phyloP scores from a whole-genome alignment of 164 flowering plant genomes.

The Kingdonia uniflora region DNA sequence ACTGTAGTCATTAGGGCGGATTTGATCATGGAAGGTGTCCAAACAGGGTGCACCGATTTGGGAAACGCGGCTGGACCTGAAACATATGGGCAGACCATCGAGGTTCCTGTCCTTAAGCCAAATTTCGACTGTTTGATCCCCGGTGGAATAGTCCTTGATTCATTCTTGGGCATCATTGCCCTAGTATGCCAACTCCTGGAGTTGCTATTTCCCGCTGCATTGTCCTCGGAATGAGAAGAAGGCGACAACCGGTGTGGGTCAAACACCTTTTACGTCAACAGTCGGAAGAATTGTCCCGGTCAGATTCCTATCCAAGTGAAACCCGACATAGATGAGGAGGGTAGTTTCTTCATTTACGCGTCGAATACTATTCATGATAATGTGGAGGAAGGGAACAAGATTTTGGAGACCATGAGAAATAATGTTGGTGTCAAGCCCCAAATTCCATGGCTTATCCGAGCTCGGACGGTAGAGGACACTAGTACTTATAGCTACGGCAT shows the following conservation, averaged over 20 bases:
- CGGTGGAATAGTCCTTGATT: conserved; percentile 20
- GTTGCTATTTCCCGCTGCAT: conserved; percentile 66
- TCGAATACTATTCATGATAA: too few species aligned
- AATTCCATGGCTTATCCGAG: too few species aligned
- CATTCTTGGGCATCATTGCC: conserved; percentile 31
- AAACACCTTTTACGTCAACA: conserved; percentile 19
- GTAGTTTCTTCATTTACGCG: too few species aligned
- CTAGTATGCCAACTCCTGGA: conserved; percentile 72
- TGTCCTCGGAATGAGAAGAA: conserved; percentile 68
- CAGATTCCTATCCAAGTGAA: conserved; percentile 64
- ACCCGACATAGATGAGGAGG: too few species aligned
- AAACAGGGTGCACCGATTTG: conserved; percentile 40
- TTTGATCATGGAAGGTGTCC: conserved; percentile 70
- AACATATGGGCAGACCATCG: conserved; percentile 92
- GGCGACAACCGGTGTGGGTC: conserved; percentile 72
- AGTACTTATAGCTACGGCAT: too few species aligned
- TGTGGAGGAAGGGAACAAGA: too few species aligned
- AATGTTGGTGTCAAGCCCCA: too few species aligned
- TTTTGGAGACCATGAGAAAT: too few species aligned
- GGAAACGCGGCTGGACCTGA: conserved; percentile 64
- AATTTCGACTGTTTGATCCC: conserved; percentile 33
- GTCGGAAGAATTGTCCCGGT: conserved; percentile 60
- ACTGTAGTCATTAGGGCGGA: conserved; percentile 91
- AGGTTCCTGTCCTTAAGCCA: conserved; percentile 60
- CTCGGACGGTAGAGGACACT: too few species aligned